A percentile compares a stretch with the other conserved stretches of the same genome.
Conservation (phyloP, 2,329 filamentous ascomycete genomes). For the Cryphonectria radicalis region DNA sequence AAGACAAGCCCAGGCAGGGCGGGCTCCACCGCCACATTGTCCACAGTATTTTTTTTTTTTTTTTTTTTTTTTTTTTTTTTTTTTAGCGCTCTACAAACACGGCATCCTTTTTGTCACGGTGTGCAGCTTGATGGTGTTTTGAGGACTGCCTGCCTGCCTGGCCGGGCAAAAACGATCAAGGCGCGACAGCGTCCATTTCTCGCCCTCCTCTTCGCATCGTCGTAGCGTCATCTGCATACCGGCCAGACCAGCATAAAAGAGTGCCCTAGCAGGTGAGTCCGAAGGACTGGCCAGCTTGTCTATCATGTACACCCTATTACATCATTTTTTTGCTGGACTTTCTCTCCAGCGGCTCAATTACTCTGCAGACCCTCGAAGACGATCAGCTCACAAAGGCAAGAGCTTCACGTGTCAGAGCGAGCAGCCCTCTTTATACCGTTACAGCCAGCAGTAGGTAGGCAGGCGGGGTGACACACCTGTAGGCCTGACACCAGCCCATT, state of each 20-base stretch:
- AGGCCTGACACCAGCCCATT: conserved; percentile 9
- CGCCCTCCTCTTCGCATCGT: not conserved
- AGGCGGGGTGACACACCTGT: conserved; percentile 15
- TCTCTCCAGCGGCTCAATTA: not conserved
- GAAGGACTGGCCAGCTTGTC: not conserved
- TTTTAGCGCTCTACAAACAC: not conserved
- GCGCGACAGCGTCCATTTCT: not conserved
- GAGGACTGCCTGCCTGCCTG: not conserved
- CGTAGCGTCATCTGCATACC: not conserved
- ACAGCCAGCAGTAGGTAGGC: not conserved
- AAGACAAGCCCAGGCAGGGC: conserved; percentile 10
- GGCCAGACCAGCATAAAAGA: not conserved
- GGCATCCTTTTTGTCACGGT: not conserved
- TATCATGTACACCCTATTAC: not conserved
- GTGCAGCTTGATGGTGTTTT: not conserved
- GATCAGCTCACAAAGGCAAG: not conserved
- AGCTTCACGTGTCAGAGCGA: not conserved
- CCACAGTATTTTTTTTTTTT: not conserved
- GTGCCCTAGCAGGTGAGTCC: not conserved
- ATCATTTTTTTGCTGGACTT: not conserved
- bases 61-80: not conserved
- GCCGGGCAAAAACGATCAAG: not conserved
- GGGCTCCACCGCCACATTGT: conserved; percentile 12
- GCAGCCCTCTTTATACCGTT: not conserved
- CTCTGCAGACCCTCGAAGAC: not conserved